These are phyloP conservation scores for Henckelia pumila DNA, from an alignment of 257 asterid species.

Conservation along the genomic window DNA sequence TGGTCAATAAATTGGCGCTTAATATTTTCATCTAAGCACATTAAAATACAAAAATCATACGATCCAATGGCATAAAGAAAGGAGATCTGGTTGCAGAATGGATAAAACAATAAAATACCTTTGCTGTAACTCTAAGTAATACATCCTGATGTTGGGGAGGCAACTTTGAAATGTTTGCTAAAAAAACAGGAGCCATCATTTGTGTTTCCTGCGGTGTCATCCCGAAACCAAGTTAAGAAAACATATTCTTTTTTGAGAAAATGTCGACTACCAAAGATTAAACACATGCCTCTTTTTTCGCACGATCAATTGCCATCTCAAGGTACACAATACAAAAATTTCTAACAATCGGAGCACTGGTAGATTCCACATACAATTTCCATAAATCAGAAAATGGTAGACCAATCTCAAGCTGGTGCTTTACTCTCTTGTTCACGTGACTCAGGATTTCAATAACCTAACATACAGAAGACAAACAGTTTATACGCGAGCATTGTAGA, in stretches of 20 bases:
- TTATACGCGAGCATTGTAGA: conserved; percentile 16
- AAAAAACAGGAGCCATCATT: conserved; percentile 58
- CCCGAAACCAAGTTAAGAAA: conserved; percentile 21
- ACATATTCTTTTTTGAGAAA: conserved; percentile 6
- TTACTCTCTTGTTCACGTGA: conserved; percentile 94
- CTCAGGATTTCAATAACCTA: conserved; percentile 86
- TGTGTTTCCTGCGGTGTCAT: conserved; percentile 69
- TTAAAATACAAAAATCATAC: conserved; percentile 4
- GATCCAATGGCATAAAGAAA: conserved; percentile 3
- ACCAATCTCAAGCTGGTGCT: conserved; percentile 67
- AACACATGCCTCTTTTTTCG: conserved; percentile 59
- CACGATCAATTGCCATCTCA: conserved; percentile 94
- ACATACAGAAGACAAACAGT: conserved; percentile 14
- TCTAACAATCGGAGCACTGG: conserved; percentile 75
- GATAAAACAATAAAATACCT: conserved; percentile 44
- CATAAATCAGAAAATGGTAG: conserved; percentile 75
- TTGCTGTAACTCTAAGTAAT: conserved; percentile 67
- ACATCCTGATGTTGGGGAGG: conserved; percentile 88
- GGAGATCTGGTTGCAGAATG: conserved; percentile 12
- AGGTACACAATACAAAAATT: conserved; percentile 85
- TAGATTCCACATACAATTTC: conserved; percentile 71
- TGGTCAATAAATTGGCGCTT: conserved; percentile 11
- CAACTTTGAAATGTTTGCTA: conserved; percentile 65
- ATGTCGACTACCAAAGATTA: conserved; percentile 20
- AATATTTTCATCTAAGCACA: conserved; percentile 6